phyloP scores from a whole-genome alignment of 306 rosid species.

The Alnus glutinosa region DNA sequence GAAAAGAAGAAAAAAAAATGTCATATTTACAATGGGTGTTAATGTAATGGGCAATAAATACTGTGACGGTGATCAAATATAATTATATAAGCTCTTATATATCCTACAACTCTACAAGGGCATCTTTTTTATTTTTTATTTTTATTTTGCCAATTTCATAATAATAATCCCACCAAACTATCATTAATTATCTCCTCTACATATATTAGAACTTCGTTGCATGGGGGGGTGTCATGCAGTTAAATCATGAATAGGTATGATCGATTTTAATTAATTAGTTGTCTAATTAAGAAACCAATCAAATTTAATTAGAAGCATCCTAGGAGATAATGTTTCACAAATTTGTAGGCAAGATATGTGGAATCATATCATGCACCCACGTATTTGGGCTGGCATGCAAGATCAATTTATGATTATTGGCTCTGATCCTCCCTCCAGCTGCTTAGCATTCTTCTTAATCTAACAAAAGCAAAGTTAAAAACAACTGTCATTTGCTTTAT shows the following conservation, averaged over 20 bases:
- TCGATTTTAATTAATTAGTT: conserved; percentile 9
- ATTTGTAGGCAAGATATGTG: conserved; percentile 33
- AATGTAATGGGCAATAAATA: neutral
- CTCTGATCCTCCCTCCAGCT: conserved; percentile 25
- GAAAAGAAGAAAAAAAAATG: too few relatives aligned
- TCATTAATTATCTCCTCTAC: neutral
- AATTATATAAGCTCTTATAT: too few relatives aligned
- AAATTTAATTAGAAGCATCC: conserved; percentile 47
- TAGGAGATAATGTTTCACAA: conserved; percentile 41
- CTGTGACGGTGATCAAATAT: too few relatives aligned
- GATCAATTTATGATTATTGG: conserved; percentile 6
- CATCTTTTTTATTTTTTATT: neutral
- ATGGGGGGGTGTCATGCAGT: neutral
- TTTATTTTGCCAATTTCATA: neutral
- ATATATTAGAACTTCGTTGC: neutral
- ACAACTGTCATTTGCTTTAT: conserved; percentile 43
- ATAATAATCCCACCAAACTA: neutral
- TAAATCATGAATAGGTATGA: conserved; percentile 4
- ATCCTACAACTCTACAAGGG: too few relatives aligned
- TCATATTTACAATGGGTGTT: too few relatives aligned
- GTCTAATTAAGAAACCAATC: conserved; percentile 33
- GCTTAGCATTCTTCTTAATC: conserved; percentile 32
- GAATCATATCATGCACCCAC: conserved; percentile 29
- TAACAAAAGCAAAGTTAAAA: conserved; percentile 22
- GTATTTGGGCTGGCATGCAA: neutral